phyloP scores from a whole-genome alignment of 345 rosid species.

The Pelargonium nanum region DNA sequence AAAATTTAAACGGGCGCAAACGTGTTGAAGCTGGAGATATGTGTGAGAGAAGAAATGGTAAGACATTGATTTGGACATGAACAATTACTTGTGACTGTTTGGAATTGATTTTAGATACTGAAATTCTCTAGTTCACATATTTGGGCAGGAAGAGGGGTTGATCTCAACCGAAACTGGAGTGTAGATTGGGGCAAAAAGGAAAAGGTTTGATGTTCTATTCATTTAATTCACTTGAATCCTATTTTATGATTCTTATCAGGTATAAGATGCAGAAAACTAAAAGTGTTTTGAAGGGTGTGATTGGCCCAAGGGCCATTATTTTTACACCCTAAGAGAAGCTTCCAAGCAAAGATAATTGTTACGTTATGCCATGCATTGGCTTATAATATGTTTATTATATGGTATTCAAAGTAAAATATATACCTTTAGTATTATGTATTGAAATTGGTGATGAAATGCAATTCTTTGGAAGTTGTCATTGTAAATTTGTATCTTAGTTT shows the following conservation, averaged over 20 bases:
- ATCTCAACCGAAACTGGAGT: conserved; percentile 94
- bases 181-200: conserved; percentile 99
- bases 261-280: background rate
- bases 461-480: background rate
- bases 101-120: conserved; percentile 6
- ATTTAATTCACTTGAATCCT: background rate
- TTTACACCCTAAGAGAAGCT: background rate
- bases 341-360: background rate
- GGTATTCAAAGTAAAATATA: too few relatives aligned
- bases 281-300: background rate
- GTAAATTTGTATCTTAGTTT: too few relatives aligned
- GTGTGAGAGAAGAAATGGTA: conserved; percentile 96
- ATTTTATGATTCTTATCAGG: conserved; percentile 4
- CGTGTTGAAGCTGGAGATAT: conserved; percentile 87
- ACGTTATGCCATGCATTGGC: background rate
- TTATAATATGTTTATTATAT: too few relatives aligned
- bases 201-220: conserved; percentile 37
- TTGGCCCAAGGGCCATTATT: background rate
- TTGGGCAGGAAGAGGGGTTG: conserved; percentile 87
- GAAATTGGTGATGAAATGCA: background rate
- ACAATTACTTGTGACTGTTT: conserved; percentile 1
- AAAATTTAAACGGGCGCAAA: conserved; percentile 83
- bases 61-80: conserved; percentile 8
- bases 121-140: conserved; percentile 8
- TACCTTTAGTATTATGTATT: too few relatives aligned